Evolutionary conservation across 805 yeast genomes (phyloP).

Genomic region (Pichia kluyveri): DNA sequence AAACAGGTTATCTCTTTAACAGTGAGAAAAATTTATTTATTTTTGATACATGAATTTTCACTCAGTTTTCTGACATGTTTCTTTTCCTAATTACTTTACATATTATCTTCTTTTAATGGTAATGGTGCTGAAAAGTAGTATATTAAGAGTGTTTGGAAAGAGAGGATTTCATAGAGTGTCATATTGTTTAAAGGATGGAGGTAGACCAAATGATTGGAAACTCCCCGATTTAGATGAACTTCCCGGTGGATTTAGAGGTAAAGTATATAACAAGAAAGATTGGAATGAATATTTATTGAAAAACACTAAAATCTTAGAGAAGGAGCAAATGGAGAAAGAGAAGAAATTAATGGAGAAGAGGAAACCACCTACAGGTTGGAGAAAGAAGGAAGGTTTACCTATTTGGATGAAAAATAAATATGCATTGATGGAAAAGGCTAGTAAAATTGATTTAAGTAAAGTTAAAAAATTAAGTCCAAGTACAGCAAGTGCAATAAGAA

Average conservation of each 20-base stretch:
- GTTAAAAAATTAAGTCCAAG: conserved; percentile 55
- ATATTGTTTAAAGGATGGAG: conserved; percentile 3
- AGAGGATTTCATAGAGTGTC: too few species aligned
- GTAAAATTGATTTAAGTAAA: conserved; percentile 58
- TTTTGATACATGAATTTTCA: too few species aligned
- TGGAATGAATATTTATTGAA: conserved; percentile 19
- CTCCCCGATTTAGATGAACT: conserved; percentile 27
- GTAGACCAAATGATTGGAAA: conserved; percentile 22
- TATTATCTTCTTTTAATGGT: too few species aligned
- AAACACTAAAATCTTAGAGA: conserved; percentile 13
- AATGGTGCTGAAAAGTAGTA: too few species aligned
- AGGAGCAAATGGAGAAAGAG: neutral
- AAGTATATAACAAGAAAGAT: conserved; percentile 22
- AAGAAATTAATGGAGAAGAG: conserved; percentile 9
- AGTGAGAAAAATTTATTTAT: too few species aligned
- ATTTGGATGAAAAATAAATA: conserved; percentile 66
- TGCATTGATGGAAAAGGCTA: conserved; percentile 52
- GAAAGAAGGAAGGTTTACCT: conserved; percentile 33
- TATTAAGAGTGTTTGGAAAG: too few species aligned
- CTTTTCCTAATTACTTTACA: too few species aligned
- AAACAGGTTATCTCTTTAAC: too few species aligned
- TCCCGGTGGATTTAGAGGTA: conserved; percentile 28
- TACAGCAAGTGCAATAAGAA: conserved; percentile 56
- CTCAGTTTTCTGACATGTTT: too few species aligned
- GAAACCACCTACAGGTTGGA: conserved; percentile 41